Percentiles rank a stretch among this genome's conserved stretches.
Conservation (phyloP, 164 flowering plant species). For the Aristolochia fimbriata region DNA sequence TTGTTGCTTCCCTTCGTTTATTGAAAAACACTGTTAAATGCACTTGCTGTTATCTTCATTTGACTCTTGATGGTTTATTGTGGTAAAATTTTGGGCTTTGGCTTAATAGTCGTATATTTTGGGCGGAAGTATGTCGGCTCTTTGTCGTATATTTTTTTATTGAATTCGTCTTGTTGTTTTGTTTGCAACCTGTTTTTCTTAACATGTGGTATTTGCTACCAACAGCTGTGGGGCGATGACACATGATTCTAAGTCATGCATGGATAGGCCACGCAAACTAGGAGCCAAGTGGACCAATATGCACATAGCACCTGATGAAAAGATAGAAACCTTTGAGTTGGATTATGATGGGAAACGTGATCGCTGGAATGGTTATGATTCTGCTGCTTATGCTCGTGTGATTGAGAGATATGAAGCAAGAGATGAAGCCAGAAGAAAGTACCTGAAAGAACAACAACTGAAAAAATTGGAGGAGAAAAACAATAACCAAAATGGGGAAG, state of each 20-base stretch:
- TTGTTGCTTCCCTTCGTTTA: too few relatives aligned
- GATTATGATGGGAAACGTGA: constrained; percentile 82
- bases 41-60: too few relatives aligned
- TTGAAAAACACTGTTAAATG: too few relatives aligned
- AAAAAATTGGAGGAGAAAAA: constrained; percentile 80
- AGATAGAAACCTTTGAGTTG: constrained; percentile 69
- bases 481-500: constrained; percentile 36
- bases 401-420: constrained; percentile 69
- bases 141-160: not conserved
- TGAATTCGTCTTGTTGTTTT: not conserved
- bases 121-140: not conserved
- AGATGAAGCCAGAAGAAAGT: constrained; percentile 66
- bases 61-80: too few relatives aligned
- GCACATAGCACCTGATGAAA: constrained; percentile 77
- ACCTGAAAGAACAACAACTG: constrained; percentile 62
- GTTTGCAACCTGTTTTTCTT: not conserved
- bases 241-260: constrained; percentile 57
- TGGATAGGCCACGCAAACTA: constrained; percentile 69
- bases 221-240: constrained; percentile 90
- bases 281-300: constrained; percentile 73
- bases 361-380: constrained; percentile 83
- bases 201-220: not conserved
- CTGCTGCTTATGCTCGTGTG: constrained; percentile 58
- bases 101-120: too few relatives aligned
- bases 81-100: too few relatives aligned